These are phyloP conservation scores for Xerocomellus dryophilus DNA, from an alignment of 768 basidiomycete species.

Conservation along the genomic window DNA sequence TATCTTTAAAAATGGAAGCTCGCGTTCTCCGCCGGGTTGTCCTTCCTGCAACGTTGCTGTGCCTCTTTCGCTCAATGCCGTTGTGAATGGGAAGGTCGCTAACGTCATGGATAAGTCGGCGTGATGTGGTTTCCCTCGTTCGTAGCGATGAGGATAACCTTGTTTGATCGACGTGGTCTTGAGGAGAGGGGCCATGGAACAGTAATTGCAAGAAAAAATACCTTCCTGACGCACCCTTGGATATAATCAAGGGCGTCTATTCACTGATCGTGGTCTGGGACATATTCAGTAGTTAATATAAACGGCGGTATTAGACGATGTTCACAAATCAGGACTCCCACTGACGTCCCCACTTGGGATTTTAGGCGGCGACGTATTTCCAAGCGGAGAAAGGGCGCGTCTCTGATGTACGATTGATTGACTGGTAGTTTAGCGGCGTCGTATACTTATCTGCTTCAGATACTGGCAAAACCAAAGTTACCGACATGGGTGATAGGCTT, in stretches of 20 bases:
- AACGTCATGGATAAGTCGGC: slow-evolving; percentile 29
- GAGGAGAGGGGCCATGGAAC: not conserved
- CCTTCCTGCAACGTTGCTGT: slow-evolving; percentile 10
- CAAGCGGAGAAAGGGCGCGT: not conserved
- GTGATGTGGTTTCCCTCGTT: slow-evolving; percentile 14
- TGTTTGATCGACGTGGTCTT: slow-evolving; percentile 1
- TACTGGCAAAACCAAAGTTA: too few relatives aligned
- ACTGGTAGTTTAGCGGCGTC: not conserved
- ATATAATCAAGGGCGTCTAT: not conserved
- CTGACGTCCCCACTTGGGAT: not conserved
- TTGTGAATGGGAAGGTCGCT: not conserved
- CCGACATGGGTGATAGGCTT: not conserved
- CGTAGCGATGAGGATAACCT: slow-evolving; percentile 13
- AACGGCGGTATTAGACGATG: not conserved
- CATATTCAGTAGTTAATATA: not conserved
- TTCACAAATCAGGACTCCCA: not conserved
- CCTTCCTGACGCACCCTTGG: not conserved
- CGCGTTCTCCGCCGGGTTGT: not conserved
- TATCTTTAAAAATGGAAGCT: slow-evolving; percentile 20
- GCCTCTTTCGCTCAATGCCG: slow-evolving; percentile 1
- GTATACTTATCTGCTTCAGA: not conserved
- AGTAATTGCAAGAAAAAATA: not conserved
- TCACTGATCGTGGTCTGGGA: not conserved
- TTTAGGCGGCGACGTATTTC: slow-evolving; percentile 1
- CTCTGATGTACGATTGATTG: not conserved